Percentiles rank a stretch among this genome's conserved stretches.
These are phyloP conservation scores for Thielaviopsis ethacetica DNA, from an alignment of 2,329 filamentous ascomycete genomes.

Conservation along the genomic window DNA sequence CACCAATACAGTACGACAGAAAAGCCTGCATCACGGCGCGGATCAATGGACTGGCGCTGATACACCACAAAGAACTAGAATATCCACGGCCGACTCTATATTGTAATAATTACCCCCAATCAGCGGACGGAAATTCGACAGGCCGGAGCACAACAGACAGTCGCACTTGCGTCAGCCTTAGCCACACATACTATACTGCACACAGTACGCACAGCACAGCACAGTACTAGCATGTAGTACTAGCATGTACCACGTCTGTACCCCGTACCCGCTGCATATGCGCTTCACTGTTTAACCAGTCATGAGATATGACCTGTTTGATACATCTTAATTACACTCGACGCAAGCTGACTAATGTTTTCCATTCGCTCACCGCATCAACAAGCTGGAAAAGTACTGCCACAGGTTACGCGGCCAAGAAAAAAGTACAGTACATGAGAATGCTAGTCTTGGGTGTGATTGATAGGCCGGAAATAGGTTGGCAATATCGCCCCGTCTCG, in stretches of 20 bases:
- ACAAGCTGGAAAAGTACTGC: not conserved
- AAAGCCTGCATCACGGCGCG: no score
- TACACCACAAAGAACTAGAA: no score
- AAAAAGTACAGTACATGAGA: not conserved
- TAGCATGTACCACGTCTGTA: not conserved
- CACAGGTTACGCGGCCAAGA: not conserved
- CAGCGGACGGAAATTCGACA: no score
- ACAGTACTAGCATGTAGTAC: not conserved
- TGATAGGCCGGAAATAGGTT: not conserved
- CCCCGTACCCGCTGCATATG: not conserved
- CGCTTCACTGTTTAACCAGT: not conserved
- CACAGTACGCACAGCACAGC: no score
- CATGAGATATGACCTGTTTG: not conserved
- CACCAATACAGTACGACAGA: no score
- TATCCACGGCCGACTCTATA: no score
- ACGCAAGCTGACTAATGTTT: not conserved
- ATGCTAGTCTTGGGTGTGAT: not conserved
- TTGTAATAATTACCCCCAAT: no score
- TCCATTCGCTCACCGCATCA: not conserved
- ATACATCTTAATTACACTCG: not conserved
- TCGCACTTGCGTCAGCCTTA: not conserved
- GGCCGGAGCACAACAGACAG: not conserved
- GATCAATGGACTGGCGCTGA: no score
- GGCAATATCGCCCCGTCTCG: not conserved
- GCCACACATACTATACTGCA: not conserved